Conservation (phyloP, 2,329 filamentous ascomycete genomes). For the Geosmithia putterillii region DNA sequence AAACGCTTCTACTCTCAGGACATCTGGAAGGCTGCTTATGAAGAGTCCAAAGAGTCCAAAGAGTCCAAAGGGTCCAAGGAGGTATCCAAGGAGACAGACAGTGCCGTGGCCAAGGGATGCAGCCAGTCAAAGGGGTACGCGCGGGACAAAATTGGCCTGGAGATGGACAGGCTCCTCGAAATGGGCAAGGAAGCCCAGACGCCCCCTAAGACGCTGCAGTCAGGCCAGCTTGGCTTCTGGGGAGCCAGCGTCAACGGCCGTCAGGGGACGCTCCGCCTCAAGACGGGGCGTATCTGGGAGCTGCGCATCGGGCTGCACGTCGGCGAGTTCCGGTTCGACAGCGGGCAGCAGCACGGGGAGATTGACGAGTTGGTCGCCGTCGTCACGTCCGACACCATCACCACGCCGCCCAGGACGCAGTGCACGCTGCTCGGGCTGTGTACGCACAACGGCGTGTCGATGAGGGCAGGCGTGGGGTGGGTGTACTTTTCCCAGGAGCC, state of each 20-base stretch:
- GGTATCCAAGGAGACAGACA: neutral
- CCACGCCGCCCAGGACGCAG: constrained; percentile 1
- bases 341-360: neutral
- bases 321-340: constrained; percentile 5
- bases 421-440: constrained; percentile 4
- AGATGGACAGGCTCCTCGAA: neutral
- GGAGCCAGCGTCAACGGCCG: neutral
- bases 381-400: constrained; percentile 5
- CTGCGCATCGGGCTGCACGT: constrained; percentile 1
- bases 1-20: constrained; percentile 1
- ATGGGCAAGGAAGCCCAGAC: neutral
- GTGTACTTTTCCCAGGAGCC: constrained; percentile 2
- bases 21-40: neutral
- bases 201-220: neutral
- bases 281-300: neutral
- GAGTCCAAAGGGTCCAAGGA: too few species aligned
- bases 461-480: constrained; percentile 2
- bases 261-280: neutral
- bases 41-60: neutral
- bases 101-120: neutral
- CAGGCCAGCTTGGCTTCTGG: constrained; percentile 1
- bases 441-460: constrained; percentile 1
- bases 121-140: neutral
- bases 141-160: neutral
- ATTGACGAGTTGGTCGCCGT: constrained; percentile 4